Base-by-base conservation (phyloP, 2,329 filamentous ascomycete species). In the Cryoendolithus antarcticus region DNA sequence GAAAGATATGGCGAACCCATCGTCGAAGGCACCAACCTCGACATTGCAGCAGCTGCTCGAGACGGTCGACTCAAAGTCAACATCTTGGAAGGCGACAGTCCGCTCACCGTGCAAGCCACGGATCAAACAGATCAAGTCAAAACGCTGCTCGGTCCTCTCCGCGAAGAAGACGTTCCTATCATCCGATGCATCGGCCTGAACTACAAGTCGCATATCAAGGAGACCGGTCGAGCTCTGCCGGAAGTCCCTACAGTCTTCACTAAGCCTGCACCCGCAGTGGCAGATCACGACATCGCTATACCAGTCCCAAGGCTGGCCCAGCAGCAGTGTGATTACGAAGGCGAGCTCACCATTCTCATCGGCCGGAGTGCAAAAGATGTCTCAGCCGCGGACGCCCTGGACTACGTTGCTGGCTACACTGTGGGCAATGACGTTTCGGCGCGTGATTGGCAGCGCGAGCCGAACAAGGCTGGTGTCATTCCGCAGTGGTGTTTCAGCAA, bases 401-500 rank as follows among this genome's bases (percentile, higher is more conserved):
- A 58, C 0, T 73, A 74, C 45, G 61, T 77, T 6, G 67, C 66
- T 1, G 74, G 64, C 5, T 77, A 74, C 49, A 67, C 68, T 0
- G 58, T 56, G 24, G 70, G 70, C 24, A 77, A 77, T 45, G 73
- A 77, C 45, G 60, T 77, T 1, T 70, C 67, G 0, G 63, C 65
- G 0, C 64, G 73, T 0, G 71, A 72, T 44, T 57, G 67, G 28
- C 73, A 77, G 45, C 57, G 67, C 3, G 65, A 74, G 12, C 65
- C 68, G 0, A 53, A 52, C 0, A 56, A 65, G 2, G 69, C 70
- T 0, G 71, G 71, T 0, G 58, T 51, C 0, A 64, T 73, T 0
- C 70, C 70, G 0, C 73, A 77, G 49, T 75, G 69, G 67, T 64
- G 66, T 0, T 76, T 74, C 45, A 65, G 62, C 10, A 75, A 76